Base-by-base conservation (phyloP, 2,329 filamentous ascomycete genomes). In the Colletotrichum sp. region DNA sequence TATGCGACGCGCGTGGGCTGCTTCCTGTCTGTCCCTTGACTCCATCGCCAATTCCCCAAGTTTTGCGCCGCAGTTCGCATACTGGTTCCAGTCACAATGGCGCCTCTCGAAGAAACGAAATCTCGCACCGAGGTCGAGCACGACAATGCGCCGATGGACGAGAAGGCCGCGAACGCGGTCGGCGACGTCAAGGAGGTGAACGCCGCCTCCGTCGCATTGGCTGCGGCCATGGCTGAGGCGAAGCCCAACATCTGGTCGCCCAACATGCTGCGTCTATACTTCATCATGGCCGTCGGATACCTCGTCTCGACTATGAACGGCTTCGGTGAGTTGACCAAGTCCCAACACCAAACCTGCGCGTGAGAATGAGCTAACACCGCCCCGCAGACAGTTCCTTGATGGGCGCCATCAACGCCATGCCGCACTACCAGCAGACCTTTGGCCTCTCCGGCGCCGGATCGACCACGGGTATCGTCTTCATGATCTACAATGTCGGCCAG, bases 401-500 rank as follows among this genome's bases (percentile, higher is more conserved):
- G 78, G 78, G 78, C 34, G 76, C 75, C 30, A 87, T 88, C 78
- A 89, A 89, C 76, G 86, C 86, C 65, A 88, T 89, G 85, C 78
- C 82, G 36, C 81, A 84, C 32, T 89, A 88, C 75, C 87, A 88
- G 69, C 77, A 82, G n/a, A 85, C 83, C 6, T 89, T 89, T 76
- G 82, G 81, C 4, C 80, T 89, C 10, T 80, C 80, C 48, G 86
- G 86, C 26, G 83, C 83, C 12, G 87, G 87, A 16, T 86, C 86
- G 24, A 84, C 83, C 59, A 87, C 87, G 1, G 87, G 87, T 32
- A 79, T 85, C 66, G 81, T 85, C 75, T 85, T 85, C 77, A 87
- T 88, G 77, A 86, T 88, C 71, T 87, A 88, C 81, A 84, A 88
- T 69, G 78, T 87, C 14, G 87, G 87, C 6, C 85, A 87, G 77